Evolutionary conservation across 768 basidiomycete genomes (phyloP), one percentile per base, ranked within the genome.

Genomic region (Collybia mongolica): DNA sequence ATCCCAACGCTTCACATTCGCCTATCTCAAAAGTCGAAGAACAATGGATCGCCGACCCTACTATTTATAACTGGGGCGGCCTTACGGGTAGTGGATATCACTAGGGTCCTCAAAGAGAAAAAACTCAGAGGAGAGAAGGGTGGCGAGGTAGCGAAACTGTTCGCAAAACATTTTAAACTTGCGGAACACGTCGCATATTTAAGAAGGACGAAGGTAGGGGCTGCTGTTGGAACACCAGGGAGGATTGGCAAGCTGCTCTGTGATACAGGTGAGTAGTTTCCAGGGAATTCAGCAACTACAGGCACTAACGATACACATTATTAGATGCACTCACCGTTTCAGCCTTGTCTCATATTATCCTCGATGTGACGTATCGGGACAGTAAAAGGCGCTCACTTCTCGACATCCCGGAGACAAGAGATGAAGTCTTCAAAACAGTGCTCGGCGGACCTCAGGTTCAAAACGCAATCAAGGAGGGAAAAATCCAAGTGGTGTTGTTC

Each of bases 161-260:
- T 98, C 60, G 93, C 95, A 24, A 94, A 88, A 67, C 95, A 98
- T 64, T 84, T 96, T 71, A 97, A 95, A 70, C 73, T 95, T 36
- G 73, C 86, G 43, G 90, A 95, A 50, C 95, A 98, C 66, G 82
- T 89, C 60, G 73, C 82, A 14, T 91, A 93, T 71, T 76, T 98
- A 60, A 77, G 79, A 61, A 79, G 83, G 56, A 95, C 93, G n/a
- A 90, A 87, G 64, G 81, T 98, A 40, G 88, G 87, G 18, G 79
- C 88, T 37, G 96, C 93, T 17, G 91, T 90, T 22, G 96, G 96
- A 17, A 99, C 96, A 2, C 95, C 96, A 20, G 88, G 89, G 23
- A 79, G 96, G 59, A 72, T 98, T 37, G 93, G 91, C 47, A 96
- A 96, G 66, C 71, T 99, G 42, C 73, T 90, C 29, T 80, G 79